Percentiles rank a stretch among this genome's conserved stretches.
Evolutionary conservation across 495 filamentous ascomycete species (phyloP).

Genomic region (Cudoniella acicularis): DNA sequence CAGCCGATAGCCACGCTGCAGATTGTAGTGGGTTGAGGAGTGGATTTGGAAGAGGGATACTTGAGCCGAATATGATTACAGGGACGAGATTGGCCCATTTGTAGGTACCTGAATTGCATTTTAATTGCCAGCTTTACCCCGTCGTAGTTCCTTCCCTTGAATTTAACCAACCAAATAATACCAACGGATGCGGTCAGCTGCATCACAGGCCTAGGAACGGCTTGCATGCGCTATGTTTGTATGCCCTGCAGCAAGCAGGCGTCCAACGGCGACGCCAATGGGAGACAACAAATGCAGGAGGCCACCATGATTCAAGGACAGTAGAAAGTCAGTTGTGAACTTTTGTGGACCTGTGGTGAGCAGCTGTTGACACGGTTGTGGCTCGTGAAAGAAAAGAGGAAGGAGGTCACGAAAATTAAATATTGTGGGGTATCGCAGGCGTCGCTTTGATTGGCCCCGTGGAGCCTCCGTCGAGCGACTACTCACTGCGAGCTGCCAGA

Average conservation of each 20-base stretch:
- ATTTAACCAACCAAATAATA: neutral
- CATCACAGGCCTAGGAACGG: neutral
- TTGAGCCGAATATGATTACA: neutral
- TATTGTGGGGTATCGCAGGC: neutral
- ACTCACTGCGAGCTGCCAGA: neutral
- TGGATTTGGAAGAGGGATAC: neutral
- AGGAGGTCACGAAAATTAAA: neutral
- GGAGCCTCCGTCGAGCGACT: neutral
- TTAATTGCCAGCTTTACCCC: neutral
- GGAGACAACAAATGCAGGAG: too few species aligned
- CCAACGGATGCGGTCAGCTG: neutral
- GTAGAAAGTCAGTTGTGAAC: too few species aligned
- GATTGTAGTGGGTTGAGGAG: neutral
- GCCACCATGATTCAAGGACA: too few species aligned
- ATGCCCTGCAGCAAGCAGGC: neutral
- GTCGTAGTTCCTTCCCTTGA: neutral
- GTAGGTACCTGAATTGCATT: neutral
- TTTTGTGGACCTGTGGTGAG: too few species aligned
- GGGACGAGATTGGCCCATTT: neutral
- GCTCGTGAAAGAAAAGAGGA: slow-evolving; percentile 1
- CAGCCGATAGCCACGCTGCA: neutral
- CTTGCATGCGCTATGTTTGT: neutral
- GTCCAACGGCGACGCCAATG: neutral
- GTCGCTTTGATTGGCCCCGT: neutral
- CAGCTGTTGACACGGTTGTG: too few species aligned